Conservation (phyloP, 345 rosid species). For the Brassica napus region Da-Ae NC_063436.1:122501-123000, state of each 20-base stretch:
- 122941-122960: neutral
- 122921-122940: neutral
- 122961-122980: slow-evolving; percentile 51
- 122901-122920: neutral
- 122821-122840: slow-evolving; percentile 91
- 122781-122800: slow-evolving; percentile 94
- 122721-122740: slow-evolving; percentile 13
- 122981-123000: slow-evolving; percentile 96
- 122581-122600: neutral
- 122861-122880: slow-evolving; percentile 68
- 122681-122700: slow-evolving; percentile 99
- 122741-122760: slow-evolving; percentile 1
- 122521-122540: slow-evolving; percentile 91
- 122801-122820: slow-evolving; percentile 85
- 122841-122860: slow-evolving; percentile 93
- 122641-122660: slow-evolving; percentile 78
- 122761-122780: slow-evolving; percentile 58
- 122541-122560: slow-evolving; percentile 32
- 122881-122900: neutral
- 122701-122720: slow-evolving; percentile 47
- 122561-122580: slow-evolving; percentile 19
- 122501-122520: slow-evolving; percentile 63
- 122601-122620: neutral
- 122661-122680: slow-evolving; percentile 92
- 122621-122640: slow-evolving; percentile 42